phyloP scores from a whole-genome alignment of 2,329 filamentous ascomycete species.

The Biscogniauxia mediterranea region DNA sequence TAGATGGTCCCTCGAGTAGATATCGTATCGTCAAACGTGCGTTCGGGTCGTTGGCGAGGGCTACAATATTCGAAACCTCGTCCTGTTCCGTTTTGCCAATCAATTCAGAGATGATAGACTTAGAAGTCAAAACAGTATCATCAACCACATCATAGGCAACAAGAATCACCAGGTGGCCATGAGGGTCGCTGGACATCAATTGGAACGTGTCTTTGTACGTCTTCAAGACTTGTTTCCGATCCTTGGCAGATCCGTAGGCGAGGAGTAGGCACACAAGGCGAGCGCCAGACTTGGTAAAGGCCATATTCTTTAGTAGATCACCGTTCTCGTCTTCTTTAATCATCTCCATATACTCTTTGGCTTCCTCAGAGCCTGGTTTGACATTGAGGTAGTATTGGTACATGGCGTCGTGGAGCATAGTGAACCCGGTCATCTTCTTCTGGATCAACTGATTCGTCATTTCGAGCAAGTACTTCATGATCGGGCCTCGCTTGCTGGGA shows the following conservation, averaged over 20 bases:
- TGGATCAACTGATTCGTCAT: conserved; percentile 91
- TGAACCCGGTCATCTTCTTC: conserved; percentile 96
- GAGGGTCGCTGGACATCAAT: conserved; percentile 74
- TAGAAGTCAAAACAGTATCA: conserved; percentile 85
- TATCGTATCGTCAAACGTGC: conserved; percentile 72
- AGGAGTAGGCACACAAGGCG: conserved; percentile 78
- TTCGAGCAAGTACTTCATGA: conserved; percentile 81
- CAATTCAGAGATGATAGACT: conserved; percentile 84
- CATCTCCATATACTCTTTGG: conserved; percentile 83
- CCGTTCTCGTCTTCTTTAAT: conserved; percentile 89
- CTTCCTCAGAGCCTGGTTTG: conserved; percentile 74
- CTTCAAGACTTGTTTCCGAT: conserved; percentile 84
- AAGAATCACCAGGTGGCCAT: conserved; percentile 80
- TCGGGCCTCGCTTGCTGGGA: conserved; percentile 82
- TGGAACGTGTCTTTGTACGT: conserved; percentile 88
- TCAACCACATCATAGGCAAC: conserved; percentile 89
- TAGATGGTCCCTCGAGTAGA: conserved; percentile 69
- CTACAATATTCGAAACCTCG: conserved; percentile 62
- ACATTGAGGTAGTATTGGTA: conserved; percentile 89
- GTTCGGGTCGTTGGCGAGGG: conserved; percentile 63
- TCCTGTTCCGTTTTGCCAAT: conserved; percentile 68
- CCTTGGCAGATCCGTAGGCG: conserved; percentile 85
- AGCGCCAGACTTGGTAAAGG: conserved; percentile 88
- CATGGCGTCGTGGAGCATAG: conserved; percentile 98
- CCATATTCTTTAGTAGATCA: conserved; percentile 90